Base-by-base conservation (phyloP, 2,329 filamentous ascomycete species). In the Xylaria sp. region DNA sequence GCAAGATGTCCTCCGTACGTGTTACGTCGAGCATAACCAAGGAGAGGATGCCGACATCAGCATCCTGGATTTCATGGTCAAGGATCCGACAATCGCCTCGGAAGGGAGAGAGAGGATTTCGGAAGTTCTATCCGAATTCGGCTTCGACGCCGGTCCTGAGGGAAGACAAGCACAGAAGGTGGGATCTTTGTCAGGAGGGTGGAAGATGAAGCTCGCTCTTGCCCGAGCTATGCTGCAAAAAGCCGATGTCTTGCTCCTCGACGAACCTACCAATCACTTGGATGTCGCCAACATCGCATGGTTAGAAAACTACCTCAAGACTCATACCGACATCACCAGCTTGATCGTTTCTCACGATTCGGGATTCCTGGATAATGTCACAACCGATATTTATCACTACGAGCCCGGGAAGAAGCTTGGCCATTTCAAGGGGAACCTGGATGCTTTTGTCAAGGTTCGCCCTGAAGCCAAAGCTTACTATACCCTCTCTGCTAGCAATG, bases 181-280 rank as follows among this genome's bases (percentile, higher is more conserved):
- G 54, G 94, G 94, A 64, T 97, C 93, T 18, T 78, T 99, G 34
- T 97, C 94, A 40, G 94, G 94, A 76, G 94, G 94, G 71, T 99
- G 94, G 94, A 97, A 97, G 84, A 99, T 99, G 94, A 99, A 99
- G 86, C 79, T 99, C 57, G 94, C 94, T 62, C 77, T 99, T 73
- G 94, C 94, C 48, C 86, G 94, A 67, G 94, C 94, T 61, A 97
- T 99, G 92, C 83, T 99, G 68, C 90, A 94, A 81, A 90, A 88
- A 69, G 93, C 94, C n/a, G 94, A 99, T 72, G 92, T 99, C 46
- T 83, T 99, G 54, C 81, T 99, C 47, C 86, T 99, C 53, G 94
- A 99, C 82, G 94, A 99, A 84, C 94, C 94, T 74, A 99, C 94
- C 67, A 99, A 99, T 80, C 94, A 99, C 76, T 80, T 99, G 72